Percentiles rank a stretch among this genome's conserved stretches.
These are phyloP conservation scores for Monosporascus sp. DNA, from an alignment of 2,329 filamentous ascomycete species.

Conservation along the genomic window DNA sequence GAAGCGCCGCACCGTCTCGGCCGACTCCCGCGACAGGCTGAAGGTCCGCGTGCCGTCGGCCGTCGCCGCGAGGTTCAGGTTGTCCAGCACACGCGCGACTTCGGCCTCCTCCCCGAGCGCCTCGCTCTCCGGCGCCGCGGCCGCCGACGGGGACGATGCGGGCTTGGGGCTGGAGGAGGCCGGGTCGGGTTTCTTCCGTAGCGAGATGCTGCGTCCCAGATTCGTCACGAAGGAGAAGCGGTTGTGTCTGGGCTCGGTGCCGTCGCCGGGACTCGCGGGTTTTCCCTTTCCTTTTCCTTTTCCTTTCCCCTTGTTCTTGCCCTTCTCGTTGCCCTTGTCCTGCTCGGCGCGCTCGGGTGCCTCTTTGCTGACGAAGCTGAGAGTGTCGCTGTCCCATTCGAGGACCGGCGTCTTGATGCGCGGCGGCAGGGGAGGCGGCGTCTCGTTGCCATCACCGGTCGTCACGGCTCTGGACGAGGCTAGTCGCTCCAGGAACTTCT, in stretches of 20 bases:
- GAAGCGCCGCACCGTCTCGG: slow-evolving; percentile 76
- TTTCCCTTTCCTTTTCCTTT: slow-evolving; percentile 31
- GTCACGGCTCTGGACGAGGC: slow-evolving; percentile 29
- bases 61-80: slow-evolving; percentile 70
- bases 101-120: slow-evolving; percentile 57
- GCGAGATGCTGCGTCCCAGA: slow-evolving; percentile 22
- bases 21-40: slow-evolving; percentile 75
- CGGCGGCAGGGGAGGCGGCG: slow-evolving; percentile 50
- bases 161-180: slow-evolving; percentile 28
- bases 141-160: slow-evolving; percentile 28
- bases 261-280: background rate
- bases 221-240: slow-evolving; percentile 35
- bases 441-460: slow-evolving; percentile 35
- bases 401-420: slow-evolving; percentile 45
- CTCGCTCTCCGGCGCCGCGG: slow-evolving; percentile 35
- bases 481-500: slow-evolving; percentile 52
- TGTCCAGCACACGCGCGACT: slow-evolving; percentile 72
- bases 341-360: slow-evolving; percentile 8
- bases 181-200: slow-evolving; percentile 19
- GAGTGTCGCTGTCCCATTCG: slow-evolving; percentile 40
- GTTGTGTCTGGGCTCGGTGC: slow-evolving; percentile 12
- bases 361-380: slow-evolving; percentile 26
- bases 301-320: slow-evolving; percentile 18
- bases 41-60: slow-evolving; percentile 76
- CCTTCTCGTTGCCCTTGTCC: slow-evolving; percentile 24